A percentile compares a stretch with the other conserved stretches of the same genome.
phyloP scores from a whole-genome alignment of 1,284 basidiomycete genomes.

The Rhodotorula mucilaginosa region DNA sequence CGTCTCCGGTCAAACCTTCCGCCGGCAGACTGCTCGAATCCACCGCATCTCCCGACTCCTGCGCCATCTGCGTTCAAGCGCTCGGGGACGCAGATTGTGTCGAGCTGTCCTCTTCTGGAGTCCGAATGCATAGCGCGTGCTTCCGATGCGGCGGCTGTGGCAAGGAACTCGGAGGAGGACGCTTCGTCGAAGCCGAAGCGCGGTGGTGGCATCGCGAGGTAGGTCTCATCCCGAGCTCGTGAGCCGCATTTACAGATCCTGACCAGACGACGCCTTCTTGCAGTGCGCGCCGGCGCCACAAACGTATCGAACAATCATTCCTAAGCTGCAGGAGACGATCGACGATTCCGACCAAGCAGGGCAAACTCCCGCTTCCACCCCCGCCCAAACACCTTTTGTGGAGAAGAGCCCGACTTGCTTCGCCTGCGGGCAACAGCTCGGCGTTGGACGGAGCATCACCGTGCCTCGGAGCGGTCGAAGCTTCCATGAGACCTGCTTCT shows the following conservation, averaged over 20 bases:
- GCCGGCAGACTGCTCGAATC: background rate
- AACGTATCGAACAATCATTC: slow-evolving; percentile 17
- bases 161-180: slow-evolving; percentile 40
- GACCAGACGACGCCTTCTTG: background rate
- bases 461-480: slow-evolving; percentile 15
- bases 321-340: slow-evolving; percentile 16
- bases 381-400: background rate
- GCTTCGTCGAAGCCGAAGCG: slow-evolving; percentile 20
- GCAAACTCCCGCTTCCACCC: background rate
- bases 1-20: background rate
- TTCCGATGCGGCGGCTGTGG: slow-evolving; percentile 78
- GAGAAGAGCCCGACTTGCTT: slow-evolving; percentile 2
- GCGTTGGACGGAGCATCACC: slow-evolving; percentile 16
- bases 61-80: slow-evolving; percentile 7
- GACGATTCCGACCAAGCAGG: background rate
- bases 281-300: slow-evolving; percentile 29
- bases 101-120: slow-evolving; percentile 6
- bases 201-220: slow-evolving; percentile 28
- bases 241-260: too few relatives aligned
- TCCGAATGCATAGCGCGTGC: slow-evolving; percentile 24
- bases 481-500: slow-evolving; percentile 28
- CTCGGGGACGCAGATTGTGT: slow-evolving; percentile 31
- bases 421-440: slow-evolving; percentile 13
- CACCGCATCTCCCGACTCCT: slow-evolving; percentile 1
- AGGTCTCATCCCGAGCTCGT: background rate